Base-by-base conservation (phyloP, 2,329 filamentous ascomycete genomes). In the Penicillium janthinellum region DNA sequence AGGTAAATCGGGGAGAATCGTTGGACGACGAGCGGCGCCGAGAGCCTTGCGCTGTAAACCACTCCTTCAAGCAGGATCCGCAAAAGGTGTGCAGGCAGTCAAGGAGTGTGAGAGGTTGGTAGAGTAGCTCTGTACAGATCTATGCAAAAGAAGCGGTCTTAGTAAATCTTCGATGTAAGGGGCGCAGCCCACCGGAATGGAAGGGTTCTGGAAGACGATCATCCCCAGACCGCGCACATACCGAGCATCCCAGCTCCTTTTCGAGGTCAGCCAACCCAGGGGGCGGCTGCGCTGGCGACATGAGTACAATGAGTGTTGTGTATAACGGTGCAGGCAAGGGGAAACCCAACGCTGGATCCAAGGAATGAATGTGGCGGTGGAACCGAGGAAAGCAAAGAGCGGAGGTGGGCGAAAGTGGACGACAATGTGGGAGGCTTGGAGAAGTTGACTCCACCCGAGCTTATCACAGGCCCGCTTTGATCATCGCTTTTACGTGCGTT, bases 51-150 rank as follows among this genome's bases (percentile, higher is more conserved):
- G 88, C 95, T 64, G 83, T 81, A 74, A 98, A 99, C 95, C 95
- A 99, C 80, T 96, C 92, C 76, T 96, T 96, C 60, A 98, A 77
- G 73, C 95, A 99, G 41, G 91, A 90, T 64, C 93, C 95, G 81
- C 95, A 99, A 77, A 96, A 99, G 48, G 94, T 97, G 78, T 96
- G 92, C 47, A 96, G 86, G 74, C 92, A 96, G 81, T 96, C 91
- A 75, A 96, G 90, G 52, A 96, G 87, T 31, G 92, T 96, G 64
- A 96, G 84, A 37, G 93, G 92, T 75, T 96, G 91, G 78, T 92
- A 96, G 64, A 96, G 87, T 65, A 96, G 86, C 77, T 98, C 95
- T 69, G 94, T 96, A 82, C 95, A 99, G 71, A 99, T 99, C 93
- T 97, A 57, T 17, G 28, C 31, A 11, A 22, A 5, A 53, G 53